phyloP scores from a whole-genome alignment of 331 rosid species.

The Arachis monticola region DNA sequence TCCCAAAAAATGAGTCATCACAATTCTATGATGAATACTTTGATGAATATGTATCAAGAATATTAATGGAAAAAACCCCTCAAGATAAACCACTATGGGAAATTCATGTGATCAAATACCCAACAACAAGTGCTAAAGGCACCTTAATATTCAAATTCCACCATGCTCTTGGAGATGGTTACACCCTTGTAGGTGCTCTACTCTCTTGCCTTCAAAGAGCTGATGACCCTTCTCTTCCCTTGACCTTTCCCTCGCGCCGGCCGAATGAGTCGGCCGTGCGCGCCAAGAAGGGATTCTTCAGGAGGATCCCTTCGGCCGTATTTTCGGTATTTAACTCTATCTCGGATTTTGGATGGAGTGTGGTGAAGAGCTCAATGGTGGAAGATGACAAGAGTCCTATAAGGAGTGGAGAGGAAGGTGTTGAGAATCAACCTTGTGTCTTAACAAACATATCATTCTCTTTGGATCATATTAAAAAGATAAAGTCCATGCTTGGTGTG shows the following conservation, averaged over 20 bases:
- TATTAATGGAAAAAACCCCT: slow-evolving; percentile 25
- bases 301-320: slow-evolving; percentile 1
- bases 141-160: slow-evolving; percentile 51
- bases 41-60: slow-evolving; percentile 42
- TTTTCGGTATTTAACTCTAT: slow-evolving; percentile 21
- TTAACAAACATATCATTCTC: slow-evolving; percentile 39
- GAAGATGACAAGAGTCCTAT: slow-evolving; percentile 50
- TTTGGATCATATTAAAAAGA: slow-evolving; percentile 37
- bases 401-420: slow-evolving; percentile 37
- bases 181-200: slow-evolving; percentile 51
- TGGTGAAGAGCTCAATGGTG: slow-evolving; percentile 31
- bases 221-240: slow-evolving; percentile 53
- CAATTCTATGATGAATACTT: slow-evolving; percentile 36
- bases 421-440: slow-evolving; percentile 33
- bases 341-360: slow-evolving; percentile 42
- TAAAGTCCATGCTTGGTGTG: slow-evolving; percentile 53
- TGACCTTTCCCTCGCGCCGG: slow-evolving; percentile 43
- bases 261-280: neutral
- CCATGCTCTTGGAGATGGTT: slow-evolving; percentile 64
- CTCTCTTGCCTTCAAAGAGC: slow-evolving; percentile 49
- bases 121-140: slow-evolving; percentile 46
- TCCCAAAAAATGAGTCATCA: slow-evolving; percentile 30
- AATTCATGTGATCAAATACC: slow-evolving; percentile 54
- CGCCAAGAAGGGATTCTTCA: neutral
- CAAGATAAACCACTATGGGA: slow-evolving; percentile 55